Percentiles rank a stretch among this genome's conserved stretches.
These are phyloP conservation scores for Musa balbisiana DNA, from an alignment of 202 grass and related monocot genomes.

Conservation along the genomic window DNA sequence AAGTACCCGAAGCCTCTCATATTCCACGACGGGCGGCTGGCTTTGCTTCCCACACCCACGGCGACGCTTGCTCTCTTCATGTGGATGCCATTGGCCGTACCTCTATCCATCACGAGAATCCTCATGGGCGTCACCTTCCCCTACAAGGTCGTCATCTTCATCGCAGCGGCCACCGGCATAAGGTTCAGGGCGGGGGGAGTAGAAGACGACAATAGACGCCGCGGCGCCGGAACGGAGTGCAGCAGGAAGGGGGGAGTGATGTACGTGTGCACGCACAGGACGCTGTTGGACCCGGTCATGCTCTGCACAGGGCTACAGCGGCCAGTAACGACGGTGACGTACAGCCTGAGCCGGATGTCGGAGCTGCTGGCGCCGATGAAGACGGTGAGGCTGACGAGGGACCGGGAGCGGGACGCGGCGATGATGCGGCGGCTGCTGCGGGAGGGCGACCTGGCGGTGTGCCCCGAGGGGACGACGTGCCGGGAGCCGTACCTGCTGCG, in stretches of 20 bases:
- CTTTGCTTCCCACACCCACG: slow-evolving; percentile 47
- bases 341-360: slow-evolving; percentile 64
- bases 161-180: slow-evolving; percentile 34
- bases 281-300: slow-evolving; percentile 73
- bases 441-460: slow-evolving; percentile 56
- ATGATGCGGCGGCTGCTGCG: slow-evolving; percentile 54
- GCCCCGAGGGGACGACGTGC: slow-evolving; percentile 89
- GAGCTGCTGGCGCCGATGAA: slow-evolving; percentile 59
- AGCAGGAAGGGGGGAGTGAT: slow-evolving; percentile 20
- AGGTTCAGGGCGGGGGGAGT: slow-evolving; percentile 33
- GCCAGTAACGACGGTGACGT: slow-evolving; percentile 58
- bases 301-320: slow-evolving; percentile 44
- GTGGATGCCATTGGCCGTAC: slow-evolving; percentile 54
- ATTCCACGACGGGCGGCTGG: slow-evolving; percentile 90
- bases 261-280: slow-evolving; percentile 80
- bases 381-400: slow-evolving; percentile 64
- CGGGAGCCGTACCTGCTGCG: slow-evolving; percentile 73
- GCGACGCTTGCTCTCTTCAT: slow-evolving; percentile 56
- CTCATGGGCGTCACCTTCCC: slow-evolving; percentile 41
- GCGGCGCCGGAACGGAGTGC: slow-evolving; percentile 16
- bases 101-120: slow-evolving; percentile 48
- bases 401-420: slow-evolving; percentile 48
- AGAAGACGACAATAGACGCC: neutral
- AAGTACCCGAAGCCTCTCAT: slow-evolving; percentile 82
- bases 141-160: slow-evolving; percentile 32